A percentile compares a stretch with the other conserved stretches of the same genome.
Conservation (phyloP, 176 grass and related monocot genomes). For the Panicum miliaceum region DNA sequence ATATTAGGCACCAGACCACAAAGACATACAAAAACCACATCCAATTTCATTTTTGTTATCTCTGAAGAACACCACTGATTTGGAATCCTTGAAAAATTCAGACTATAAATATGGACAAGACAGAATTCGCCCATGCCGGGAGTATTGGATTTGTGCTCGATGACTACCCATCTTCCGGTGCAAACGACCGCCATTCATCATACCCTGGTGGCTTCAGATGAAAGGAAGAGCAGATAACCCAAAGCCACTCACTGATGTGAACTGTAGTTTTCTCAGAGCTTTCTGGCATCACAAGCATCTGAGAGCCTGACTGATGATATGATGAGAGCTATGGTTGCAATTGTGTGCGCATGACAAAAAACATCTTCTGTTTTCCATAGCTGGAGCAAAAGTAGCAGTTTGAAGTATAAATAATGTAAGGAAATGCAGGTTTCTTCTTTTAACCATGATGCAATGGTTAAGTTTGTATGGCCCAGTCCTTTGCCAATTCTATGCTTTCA, state of each 20-base stretch:
- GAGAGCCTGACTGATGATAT: neutral
- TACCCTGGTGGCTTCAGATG: slow-evolving; percentile 7
- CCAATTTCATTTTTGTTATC: neutral
- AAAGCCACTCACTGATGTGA: neutral
- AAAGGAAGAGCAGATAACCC: neutral
- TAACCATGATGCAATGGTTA: neutral
- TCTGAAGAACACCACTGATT: neutral
- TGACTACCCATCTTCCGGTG: slow-evolving; percentile 8
- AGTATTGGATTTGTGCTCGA: neutral
- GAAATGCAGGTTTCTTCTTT: neutral
- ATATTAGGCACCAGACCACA: neutral
- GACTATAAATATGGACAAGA: neutral
- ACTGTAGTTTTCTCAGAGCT: neutral
- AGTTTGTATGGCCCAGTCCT: neutral
- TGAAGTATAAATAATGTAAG: neutral
- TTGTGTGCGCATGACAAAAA: neutral
- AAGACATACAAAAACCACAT: neutral
- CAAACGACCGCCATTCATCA: slow-evolving; percentile 4
- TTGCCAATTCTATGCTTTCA: neutral
- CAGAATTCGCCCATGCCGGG: neutral
- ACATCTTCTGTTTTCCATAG: neutral
- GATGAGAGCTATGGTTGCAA: neutral
- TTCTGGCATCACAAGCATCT: neutral
- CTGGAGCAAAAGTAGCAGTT: neutral
- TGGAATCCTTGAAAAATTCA: slow-evolving; percentile 1